Evolutionary conservation across 257 asterid species (phyloP).

Genomic region (Gynochthodes officinalis): DNA sequence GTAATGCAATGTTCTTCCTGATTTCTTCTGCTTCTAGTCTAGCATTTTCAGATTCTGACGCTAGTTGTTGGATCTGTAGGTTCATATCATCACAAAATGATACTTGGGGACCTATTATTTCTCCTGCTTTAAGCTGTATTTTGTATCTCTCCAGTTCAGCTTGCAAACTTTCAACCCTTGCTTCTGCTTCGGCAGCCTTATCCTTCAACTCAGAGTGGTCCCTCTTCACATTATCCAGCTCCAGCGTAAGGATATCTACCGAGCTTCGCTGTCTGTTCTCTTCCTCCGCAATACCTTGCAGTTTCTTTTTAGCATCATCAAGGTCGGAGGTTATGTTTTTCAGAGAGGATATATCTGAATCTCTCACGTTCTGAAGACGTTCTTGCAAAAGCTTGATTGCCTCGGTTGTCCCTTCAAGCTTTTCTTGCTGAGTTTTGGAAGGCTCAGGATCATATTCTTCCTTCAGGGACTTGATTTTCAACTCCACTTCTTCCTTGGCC

Average conservation of each 20-base stretch:
- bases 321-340: conserved; percentile 35
- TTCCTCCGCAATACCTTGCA: conserved; percentile 39
- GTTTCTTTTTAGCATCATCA: conserved; percentile 31
- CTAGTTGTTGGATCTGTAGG: conserved; percentile 35
- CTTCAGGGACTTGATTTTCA: conserved; percentile 34
- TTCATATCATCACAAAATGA: conserved; percentile 30
- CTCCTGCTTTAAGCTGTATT: conserved; percentile 43
- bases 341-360: conserved; percentile 36
- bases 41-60: conserved; percentile 40
- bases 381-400: conserved; percentile 52
- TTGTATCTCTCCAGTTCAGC: conserved; percentile 44
- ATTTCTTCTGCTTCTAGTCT: conserved; percentile 39
- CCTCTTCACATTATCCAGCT: conserved; percentile 41
- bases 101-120: conserved; percentile 24
- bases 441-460: conserved; percentile 33
- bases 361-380: conserved; percentile 41
- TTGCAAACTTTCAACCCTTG: conserved; percentile 29
- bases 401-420: conserved; percentile 54
- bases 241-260: conserved; percentile 31
- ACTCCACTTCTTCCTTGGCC: conserved; percentile 42
- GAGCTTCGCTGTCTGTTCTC: conserved; percentile 29
- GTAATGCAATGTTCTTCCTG: conserved; percentile 26
- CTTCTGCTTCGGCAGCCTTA: conserved; percentile 39
- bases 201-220: conserved; percentile 30
- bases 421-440: conserved; percentile 38